Evolutionary conservation across 2,329 filamentous ascomycete species (phyloP).

Genomic region (Colletotrichum sidae): DNA sequence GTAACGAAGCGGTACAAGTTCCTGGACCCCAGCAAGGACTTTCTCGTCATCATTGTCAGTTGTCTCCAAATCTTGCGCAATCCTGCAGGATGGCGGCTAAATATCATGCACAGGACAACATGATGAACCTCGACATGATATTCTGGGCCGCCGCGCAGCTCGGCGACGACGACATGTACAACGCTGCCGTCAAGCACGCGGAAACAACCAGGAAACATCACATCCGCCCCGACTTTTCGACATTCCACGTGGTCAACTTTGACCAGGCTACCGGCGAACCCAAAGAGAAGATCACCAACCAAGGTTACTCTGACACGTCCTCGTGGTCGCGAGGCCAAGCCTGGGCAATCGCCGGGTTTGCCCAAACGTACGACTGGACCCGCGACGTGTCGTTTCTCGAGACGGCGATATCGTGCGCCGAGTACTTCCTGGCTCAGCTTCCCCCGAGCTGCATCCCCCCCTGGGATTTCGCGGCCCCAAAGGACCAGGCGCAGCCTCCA

Average conservation of each 20-base stretch:
- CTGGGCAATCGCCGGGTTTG: slow-evolving; percentile 61
- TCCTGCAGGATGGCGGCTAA: background rate
- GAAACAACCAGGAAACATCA: slow-evolving; percentile 52
- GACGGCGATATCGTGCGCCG: slow-evolving; percentile 55
- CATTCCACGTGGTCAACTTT: slow-evolving; percentile 59
- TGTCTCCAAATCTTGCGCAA: background rate
- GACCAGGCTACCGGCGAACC: slow-evolving; percentile 52
- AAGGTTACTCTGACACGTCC: slow-evolving; percentile 56
- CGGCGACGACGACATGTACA: slow-evolving; percentile 44
- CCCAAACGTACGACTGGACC: slow-evolving; percentile 59
- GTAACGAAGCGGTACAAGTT: slow-evolving; percentile 53
- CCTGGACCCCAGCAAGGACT: slow-evolving; percentile 48
- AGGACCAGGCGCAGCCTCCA: slow-evolving; percentile 43
- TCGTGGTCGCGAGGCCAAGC: slow-evolving; percentile 62
- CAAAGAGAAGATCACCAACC: slow-evolving; percentile 58
- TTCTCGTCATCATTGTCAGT: slow-evolving; percentile 55
- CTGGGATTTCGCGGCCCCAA: slow-evolving; percentile 60
- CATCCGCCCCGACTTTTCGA: slow-evolving; percentile 51
- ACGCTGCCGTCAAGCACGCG: slow-evolving; percentile 54
- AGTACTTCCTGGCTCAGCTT: slow-evolving; percentile 57
- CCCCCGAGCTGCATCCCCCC: slow-evolving; percentile 53
- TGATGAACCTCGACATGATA: slow-evolving; percentile 56
- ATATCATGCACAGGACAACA: slow-evolving; percentile 45
- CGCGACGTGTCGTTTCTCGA: slow-evolving; percentile 53
- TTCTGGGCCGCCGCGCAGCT: slow-evolving; percentile 53